phyloP scores from a whole-genome alignment of 2,329 filamentous ascomycete species.

The Pseudogymnoascus sp. region DNA sequence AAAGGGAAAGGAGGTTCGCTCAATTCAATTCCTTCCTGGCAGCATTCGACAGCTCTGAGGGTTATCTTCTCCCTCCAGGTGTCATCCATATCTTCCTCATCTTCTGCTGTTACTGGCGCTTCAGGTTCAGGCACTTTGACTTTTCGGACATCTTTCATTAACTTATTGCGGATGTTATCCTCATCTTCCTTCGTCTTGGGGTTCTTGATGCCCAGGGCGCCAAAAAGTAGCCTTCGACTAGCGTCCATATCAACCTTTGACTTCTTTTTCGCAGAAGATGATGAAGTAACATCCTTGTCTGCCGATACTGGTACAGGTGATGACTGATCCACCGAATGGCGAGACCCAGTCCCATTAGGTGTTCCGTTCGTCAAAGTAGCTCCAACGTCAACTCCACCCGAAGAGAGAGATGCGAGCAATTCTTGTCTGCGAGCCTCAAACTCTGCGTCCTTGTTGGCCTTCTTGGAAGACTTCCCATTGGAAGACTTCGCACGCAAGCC shows the following conservation, averaged over 20 bases:
- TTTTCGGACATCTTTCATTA: slow-evolving; percentile 46
- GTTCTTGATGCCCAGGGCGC: slow-evolving; percentile 59
- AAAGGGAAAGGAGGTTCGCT: slow-evolving; percentile 83
- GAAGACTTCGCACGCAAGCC: neutral
- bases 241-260: neutral
- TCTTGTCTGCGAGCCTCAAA: slow-evolving; percentile 44
- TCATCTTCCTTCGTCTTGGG: slow-evolving; percentile 64
- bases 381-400: slow-evolving; percentile 46
- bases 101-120: slow-evolving; percentile 15
- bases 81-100: slow-evolving; percentile 40
- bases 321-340: neutral
- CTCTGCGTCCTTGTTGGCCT: slow-evolving; percentile 26
- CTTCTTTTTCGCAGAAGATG: neutral
- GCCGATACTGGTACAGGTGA: neutral
- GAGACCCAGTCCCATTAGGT: neutral
- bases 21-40: slow-evolving; percentile 57
- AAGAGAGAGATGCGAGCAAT: slow-evolving; percentile 42
- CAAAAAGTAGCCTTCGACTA: slow-evolving; percentile 57
- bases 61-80: slow-evolving; percentile 68
- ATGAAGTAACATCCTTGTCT: neutral
- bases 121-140: slow-evolving; percentile 16
- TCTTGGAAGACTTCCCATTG: slow-evolving; percentile 10
- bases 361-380: slow-evolving; percentile 11
- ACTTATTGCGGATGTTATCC: slow-evolving; percentile 49
- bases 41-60: slow-evolving; percentile 77